phyloP scores from a whole-genome alignment of 768 basidiomycete genomes.

The Trametes cingulata region DNA sequence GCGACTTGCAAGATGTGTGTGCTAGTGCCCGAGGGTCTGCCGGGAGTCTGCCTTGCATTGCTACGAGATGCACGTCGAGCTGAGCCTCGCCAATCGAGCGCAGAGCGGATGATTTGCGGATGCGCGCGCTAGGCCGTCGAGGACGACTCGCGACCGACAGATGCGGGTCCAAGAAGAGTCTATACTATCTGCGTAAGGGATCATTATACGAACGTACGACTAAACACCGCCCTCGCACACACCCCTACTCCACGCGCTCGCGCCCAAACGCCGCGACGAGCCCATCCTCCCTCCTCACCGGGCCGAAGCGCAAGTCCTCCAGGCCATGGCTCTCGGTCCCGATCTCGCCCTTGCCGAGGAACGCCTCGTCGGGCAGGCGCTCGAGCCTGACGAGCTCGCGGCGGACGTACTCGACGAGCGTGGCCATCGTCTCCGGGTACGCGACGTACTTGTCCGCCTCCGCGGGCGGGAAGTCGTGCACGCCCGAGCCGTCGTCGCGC shows the following conservation, averaged over 20 bases:
- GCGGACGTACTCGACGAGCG: conserved; percentile 67
- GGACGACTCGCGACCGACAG: too few species aligned
- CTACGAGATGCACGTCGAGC: too few species aligned
- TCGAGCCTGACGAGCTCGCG: conserved; percentile 75
- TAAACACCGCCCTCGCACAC: background rate
- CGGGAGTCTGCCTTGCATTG: too few species aligned
- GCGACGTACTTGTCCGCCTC: conserved; percentile 69
- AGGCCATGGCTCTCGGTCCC: conserved; percentile 37
- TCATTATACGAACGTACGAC: conserved; percentile 7
- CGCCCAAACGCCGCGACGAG: background rate
- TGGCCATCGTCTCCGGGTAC: conserved; percentile 75
- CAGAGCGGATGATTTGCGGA: too few species aligned
- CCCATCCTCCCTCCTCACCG: conserved; percentile 7
- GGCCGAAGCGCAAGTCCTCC: conserved; percentile 35
- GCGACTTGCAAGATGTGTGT: too few species aligned
- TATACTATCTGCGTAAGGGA: background rate
- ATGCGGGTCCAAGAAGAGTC: too few species aligned
- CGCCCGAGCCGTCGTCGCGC: conserved; percentile 68
- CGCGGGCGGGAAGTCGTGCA: conserved; percentile 63
- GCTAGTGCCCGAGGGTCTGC: too few species aligned
- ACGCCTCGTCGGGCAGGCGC: conserved; percentile 42
- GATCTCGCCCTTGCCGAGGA: conserved; percentile 35
- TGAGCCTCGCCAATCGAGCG: too few species aligned
- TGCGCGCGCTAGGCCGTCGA: too few species aligned
- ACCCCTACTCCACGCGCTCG: background rate